Evolutionary conservation across 2,329 filamentous ascomycete species (phyloP).

Genomic region (Paracamarosporium sp.): DNA sequence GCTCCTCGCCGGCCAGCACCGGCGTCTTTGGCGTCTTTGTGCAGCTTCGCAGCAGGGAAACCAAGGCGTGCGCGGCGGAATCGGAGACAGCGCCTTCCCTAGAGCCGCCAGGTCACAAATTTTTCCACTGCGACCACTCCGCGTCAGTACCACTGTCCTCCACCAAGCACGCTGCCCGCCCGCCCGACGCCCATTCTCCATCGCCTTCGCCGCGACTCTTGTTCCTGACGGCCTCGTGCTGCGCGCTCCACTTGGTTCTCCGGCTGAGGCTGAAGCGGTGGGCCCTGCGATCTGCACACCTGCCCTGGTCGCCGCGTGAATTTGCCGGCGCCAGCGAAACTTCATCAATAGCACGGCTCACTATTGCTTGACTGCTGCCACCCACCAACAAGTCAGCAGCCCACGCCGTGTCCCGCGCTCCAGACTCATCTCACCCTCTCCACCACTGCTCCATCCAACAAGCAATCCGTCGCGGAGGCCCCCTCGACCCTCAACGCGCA

Average conservation of each 20-base stretch:
- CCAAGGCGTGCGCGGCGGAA: constrained; percentile 25
- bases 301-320: constrained; percentile 41
- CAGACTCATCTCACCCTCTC: constrained; percentile 6
- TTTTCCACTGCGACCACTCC: constrained; percentile 23
- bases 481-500: constrained; percentile 12
- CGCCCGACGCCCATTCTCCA: constrained; percentile 2
- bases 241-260: constrained; percentile 42
- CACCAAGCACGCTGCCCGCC: constrained; percentile 22
- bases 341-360: constrained; percentile 21
- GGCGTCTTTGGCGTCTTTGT: constrained; percentile 17
- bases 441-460: constrained; percentile 5
- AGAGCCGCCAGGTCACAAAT: constrained; percentile 27
- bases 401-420: constrained; percentile 4
- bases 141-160: constrained; percentile 18
- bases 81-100: constrained; percentile 25
- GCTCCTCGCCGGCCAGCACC: constrained; percentile 19
- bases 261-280: constrained; percentile 47
- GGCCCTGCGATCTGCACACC: constrained; percentile 43
- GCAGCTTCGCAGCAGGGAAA: constrained; percentile 14
- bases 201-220: constrained; percentile 1
- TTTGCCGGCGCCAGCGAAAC: constrained; percentile 40
- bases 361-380: constrained; percentile 8
- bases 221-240: constrained; percentile 40
- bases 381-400: constrained; percentile 1
- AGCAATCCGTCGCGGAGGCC: not conserved